Percentiles rank a stretch among this genome's conserved stretches.
Conservation (phyloP, 2,329 filamentous ascomycete species). For the Fusarium euwallaceae region DNA sequence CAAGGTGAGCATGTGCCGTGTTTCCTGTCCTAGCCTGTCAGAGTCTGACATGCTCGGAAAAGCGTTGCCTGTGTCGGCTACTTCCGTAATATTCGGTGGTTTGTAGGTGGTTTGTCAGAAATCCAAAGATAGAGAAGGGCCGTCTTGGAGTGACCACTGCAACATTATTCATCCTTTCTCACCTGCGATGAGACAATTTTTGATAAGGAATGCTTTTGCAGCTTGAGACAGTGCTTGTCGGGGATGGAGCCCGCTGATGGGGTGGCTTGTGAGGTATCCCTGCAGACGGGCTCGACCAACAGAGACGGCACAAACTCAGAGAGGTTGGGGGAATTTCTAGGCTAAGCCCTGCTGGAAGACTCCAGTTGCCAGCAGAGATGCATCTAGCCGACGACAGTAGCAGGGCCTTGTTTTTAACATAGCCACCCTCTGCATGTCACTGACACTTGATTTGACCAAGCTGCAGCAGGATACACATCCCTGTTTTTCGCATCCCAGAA, state of each 20-base stretch:
- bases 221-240: not conserved
- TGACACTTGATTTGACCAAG: not conserved
- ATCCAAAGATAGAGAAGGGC: not conserved
- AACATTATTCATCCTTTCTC: not conserved
- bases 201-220: not conserved
- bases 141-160: not conserved
- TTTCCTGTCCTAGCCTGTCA: not conserved
- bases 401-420: not conserved
- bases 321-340: not conserved
- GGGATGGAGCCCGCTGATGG: not conserved
- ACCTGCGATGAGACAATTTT: not conserved
- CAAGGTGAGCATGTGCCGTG: not conserved
- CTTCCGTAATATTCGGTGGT: not conserved
- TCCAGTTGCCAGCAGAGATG: not conserved
- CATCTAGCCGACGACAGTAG: not conserved
- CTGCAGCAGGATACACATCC: not conserved
- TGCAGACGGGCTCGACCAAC: not conserved
- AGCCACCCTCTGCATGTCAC: not conserved
- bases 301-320: not conserved
- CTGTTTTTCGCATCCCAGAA: slow-evolving; percentile 4
- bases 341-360: not conserved
- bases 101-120: not conserved
- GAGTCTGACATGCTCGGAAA: not conserved
- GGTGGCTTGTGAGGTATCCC: not conserved
- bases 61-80: not conserved